Evolutionary conservation across 2,329 filamentous ascomycete genomes (phyloP), one percentile per base, ranked within the genome.

Genomic region (Thielaviopsis ethacetica): DNA sequence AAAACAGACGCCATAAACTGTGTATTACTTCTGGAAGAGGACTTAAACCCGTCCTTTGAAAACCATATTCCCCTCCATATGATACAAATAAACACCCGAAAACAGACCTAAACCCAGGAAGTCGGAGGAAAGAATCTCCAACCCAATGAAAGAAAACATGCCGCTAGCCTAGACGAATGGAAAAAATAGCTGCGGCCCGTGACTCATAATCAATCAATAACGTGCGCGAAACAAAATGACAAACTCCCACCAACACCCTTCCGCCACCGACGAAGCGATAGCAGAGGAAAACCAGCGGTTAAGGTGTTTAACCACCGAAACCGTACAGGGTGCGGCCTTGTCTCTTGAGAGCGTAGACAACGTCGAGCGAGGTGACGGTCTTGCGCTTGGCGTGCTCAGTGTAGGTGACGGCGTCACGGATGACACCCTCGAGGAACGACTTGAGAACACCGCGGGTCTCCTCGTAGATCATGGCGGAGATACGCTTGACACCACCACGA

Each of bases 401-500:
- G 77, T 87, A 87, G 69, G 84, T 87, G 74, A 87, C 84, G 63
- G 84, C 84, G 65, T 87, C 84, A 71, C 84, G 84, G 68, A 87
- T 87, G 72, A 87, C 84, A 68, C 80, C 79, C 75, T 86, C 84
- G 65, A 87, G 82, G 81, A 86, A 87, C 66, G 83, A 84, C 80
- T 87, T 87, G 68, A 87, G 81, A 63, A 87, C 84, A 78, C 82
- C 82, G 66, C 84, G 84, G 64, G 84, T 87, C 77, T 87, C 84
- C 73, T 86, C 84, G 78, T 87, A 87, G 75, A 87, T 87, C 83
- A 87, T 94, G 73, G 91, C 91, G 70, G 90, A 95, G 71, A 96
- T 96, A 95, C 91, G 91, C 88, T 96, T 96, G 82, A 96, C 91
- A 91, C 91, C 91, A 76, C 91, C 91, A 93, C 91, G 90, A 78